Base-by-base conservation (phyloP, 129 eudicot genomes). In the Gnaphalium uliginosum region DNA sequence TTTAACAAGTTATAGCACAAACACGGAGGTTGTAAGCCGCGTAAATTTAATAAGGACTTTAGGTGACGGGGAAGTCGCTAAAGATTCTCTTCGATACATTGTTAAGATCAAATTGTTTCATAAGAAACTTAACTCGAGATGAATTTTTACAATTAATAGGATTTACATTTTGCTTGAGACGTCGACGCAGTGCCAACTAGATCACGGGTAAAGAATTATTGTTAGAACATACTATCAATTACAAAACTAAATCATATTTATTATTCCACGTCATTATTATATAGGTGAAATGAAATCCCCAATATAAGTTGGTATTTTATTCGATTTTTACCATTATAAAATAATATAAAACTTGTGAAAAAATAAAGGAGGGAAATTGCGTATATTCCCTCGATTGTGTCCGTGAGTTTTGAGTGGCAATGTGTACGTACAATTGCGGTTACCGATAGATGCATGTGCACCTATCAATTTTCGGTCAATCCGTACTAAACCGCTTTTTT, bases 391-490 rank as follows among this genome's bases (percentile, higher is more conserved):
- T 50, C 56, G 43, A 56, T 25, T n/a, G 51, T 51, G 23, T n/a
- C 23, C 24, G 58, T 23, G 27, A 4, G 67, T 11, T 19, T 54
- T 46, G 76, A 13, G 11, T 10, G 66, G 22, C 66, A 71, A 57
- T 72, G 35, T 72, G 76, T 56, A 72, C 76, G 76, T 33, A 72
- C n/a, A 25, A 72, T n/a, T 56, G 26, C 29, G 39, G 19, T 71
- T 30, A 51, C 66, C 2, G 13, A 29, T 43, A 21, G 53, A 14
- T 33, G 66, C 79, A 75, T 75, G 73, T 76, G 79, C 66, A 8
- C 9, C 67, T 6, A 35, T 35, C 17, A 27, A 56, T 35, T 11
- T 29, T 2, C 51, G 54, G 79, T 64, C 79, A 75, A 64, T 75
- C 79, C 79, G 78, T 75, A 75, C 79, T 21, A 60, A 43, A 29